Base-by-base conservation (phyloP, 495 filamentous ascomycete genomes). In the Penicillium bialowiezense region DNA sequence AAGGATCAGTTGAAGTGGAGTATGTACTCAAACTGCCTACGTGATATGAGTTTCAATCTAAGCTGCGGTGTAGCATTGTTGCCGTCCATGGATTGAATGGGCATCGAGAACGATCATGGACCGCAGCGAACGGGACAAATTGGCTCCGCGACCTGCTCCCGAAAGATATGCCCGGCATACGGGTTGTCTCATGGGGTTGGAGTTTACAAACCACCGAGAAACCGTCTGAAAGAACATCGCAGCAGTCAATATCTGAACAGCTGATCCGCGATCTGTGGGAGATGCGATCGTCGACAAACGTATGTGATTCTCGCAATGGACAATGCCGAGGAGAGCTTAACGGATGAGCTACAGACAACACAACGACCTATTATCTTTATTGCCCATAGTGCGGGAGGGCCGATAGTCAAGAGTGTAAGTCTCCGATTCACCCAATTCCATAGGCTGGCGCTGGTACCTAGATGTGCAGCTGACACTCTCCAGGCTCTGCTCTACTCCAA, bases 111-210 rank as follows among this genome's bases (percentile, higher is more conserved):
- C 45, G 28, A 32, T 60, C 62, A 39, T 67, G 69, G 76, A 77
- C 72, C 10, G 62, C 67, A 14, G 34, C 56, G 2, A 65, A 68
- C 51, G 63, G 59, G 7, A 48, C 59, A 13, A 67, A 71, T 50
- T 81, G 77, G 79, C 74, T 78, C 31, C 61, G 62, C 24, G 73
- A 75, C 50, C 50, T 82, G 35, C 61, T 82, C 15, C 72, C 75
- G 13, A 28, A 9, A 12, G 67, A 70, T 20, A 51, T 78, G 13
- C 76, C 72, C 18, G 44, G 69, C 41, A 71, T 69, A 1, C 69
- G 77, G 24, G 63, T 80, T 34, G 49, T 72, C 34, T 74, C 60
- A n/a, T 80, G 73, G 68, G 77, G 77, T 7, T 80, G 79, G 55
- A 70, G 77, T 63, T 55, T 65, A 50, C 32, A 52, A 0, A 24